Conservation (phyloP, 2,329 filamentous ascomycete genomes). For the Calonectria honghensis region DNA sequence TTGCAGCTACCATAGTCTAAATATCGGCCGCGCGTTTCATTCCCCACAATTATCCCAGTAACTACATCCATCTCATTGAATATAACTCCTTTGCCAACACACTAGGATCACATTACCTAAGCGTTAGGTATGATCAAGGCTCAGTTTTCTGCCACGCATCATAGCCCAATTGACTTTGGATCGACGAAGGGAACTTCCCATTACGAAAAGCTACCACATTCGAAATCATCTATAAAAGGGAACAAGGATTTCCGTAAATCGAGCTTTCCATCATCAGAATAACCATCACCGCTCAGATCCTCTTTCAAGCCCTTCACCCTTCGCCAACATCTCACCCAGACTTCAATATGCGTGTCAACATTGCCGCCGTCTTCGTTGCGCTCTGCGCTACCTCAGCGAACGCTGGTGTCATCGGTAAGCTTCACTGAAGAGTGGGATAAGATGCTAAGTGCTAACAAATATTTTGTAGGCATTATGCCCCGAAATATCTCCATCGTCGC, state of each 20-base stretch:
- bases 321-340: not conserved
- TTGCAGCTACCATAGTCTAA: not conserved
- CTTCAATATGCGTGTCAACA: not conserved
- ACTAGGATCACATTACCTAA: not conserved
- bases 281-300: not conserved
- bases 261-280: not conserved
- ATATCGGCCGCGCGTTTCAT: not conserved
- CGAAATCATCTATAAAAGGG: not conserved
- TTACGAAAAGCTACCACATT: not conserved
- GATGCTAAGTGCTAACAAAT: not conserved
- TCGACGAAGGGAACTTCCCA: not conserved
- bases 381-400: not conserved
- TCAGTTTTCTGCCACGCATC: not conserved
- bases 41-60: not conserved
- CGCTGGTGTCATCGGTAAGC: not conserved
- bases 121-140: not conserved
- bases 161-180: not conserved
- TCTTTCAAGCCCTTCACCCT: not conserved
- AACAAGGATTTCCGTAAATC: not conserved
- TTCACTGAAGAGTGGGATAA: not conserved
- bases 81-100: not conserved
- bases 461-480: not conserved
- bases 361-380: not conserved
- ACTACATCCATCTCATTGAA: not conserved
- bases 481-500: not conserved